Evolutionary conservation across 805 yeast species (phyloP).

Genomic region (Kuraishia cidri): DNA sequence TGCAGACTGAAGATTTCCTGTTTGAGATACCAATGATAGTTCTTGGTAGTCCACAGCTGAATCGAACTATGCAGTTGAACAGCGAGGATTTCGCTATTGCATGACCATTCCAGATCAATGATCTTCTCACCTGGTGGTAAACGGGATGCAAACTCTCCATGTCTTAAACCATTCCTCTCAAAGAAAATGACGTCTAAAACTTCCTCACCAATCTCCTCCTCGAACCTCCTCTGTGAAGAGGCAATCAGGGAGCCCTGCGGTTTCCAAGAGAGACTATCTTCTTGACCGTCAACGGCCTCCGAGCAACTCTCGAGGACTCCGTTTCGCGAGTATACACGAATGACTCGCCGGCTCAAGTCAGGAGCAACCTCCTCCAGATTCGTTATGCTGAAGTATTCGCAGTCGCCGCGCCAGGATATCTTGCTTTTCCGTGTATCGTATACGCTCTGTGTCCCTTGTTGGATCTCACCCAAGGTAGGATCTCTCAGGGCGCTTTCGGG

Average conservation of each 20-base stretch:
- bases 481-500: conserved; percentile 60
- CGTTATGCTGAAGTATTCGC: conserved; percentile 70
- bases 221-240: conserved; percentile 58
- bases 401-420: conserved; percentile 95
- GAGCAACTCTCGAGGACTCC: conserved; percentile 76
- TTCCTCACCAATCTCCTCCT: conserved; percentile 38
- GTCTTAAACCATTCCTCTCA: conserved; percentile 89
- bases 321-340: conserved; percentile 75
- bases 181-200: conserved; percentile 61
- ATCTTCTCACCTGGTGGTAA: conserved; percentile 43
- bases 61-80: conserved; percentile 51
- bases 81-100: conserved; percentile 71
- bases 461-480: conserved; percentile 77
- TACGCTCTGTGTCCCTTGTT: conserved; percentile 52
- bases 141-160: conserved; percentile 74
- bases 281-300: conserved; percentile 83
- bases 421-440: conserved; percentile 39
- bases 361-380: conserved; percentile 44
- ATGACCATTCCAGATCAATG: conserved; percentile 63
- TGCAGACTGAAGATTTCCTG: conserved; percentile 47
- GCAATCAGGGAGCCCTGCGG: conserved; percentile 89
- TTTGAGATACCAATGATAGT: conserved; percentile 93
- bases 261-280: conserved; percentile 72
- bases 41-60: conserved; percentile 87
- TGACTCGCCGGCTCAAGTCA: conserved; percentile 52